Evolutionary conservation across 208 protist species (phyloP).

Genomic region (Leishmania mexicana): DNA sequence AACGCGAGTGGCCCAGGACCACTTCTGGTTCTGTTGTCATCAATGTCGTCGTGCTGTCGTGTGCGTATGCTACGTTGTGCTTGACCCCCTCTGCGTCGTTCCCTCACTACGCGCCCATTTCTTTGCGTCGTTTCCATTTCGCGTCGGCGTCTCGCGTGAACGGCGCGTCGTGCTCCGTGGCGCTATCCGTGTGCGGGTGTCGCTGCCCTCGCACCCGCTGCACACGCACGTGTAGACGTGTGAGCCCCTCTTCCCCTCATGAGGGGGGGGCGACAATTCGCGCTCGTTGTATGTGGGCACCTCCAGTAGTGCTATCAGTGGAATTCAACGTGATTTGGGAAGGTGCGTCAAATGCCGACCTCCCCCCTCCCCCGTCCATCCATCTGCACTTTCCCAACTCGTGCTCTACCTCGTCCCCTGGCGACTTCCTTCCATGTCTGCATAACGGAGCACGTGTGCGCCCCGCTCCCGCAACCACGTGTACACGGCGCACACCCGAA

Average conservation of each 20-base stretch:
- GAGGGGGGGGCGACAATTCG: background rate
- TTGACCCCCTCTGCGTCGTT: background rate
- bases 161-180: background rate
- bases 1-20: background rate
- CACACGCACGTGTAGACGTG: background rate
- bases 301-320: background rate
- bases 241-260: background rate
- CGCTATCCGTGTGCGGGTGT: background rate
- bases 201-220: background rate
- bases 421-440: background rate
- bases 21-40: background rate
- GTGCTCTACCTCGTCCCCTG: background rate
- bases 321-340: too few species aligned
- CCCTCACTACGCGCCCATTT: background rate
- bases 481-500: background rate
- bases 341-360: background rate
- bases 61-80: too few species aligned
- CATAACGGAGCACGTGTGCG: too few species aligned
- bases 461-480: background rate
- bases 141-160: background rate
- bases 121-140: background rate
- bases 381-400: background rate
- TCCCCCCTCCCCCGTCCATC: background rate
- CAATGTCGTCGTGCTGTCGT: background rate
- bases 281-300: background rate